A percentile compares a stretch with the other conserved stretches of the same genome.
Conservation (phyloP, 129 eudicot genomes). For the Chrysanthemum makinoi region DNA sequence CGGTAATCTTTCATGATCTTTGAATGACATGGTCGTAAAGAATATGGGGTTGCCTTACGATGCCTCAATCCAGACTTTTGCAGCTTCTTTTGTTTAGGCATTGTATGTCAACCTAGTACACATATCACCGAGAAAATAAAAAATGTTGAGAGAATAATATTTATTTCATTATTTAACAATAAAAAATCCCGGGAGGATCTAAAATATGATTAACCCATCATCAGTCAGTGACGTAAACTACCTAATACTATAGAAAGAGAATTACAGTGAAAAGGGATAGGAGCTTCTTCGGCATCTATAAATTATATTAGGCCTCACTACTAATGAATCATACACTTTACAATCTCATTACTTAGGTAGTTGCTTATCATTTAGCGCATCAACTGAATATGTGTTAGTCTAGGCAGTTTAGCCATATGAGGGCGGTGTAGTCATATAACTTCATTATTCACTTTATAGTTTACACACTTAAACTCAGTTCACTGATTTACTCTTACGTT, state of each 20-base stretch:
- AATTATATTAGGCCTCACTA: neutral
- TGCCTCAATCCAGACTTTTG: slow-evolving; percentile 32
- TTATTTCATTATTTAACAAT: neutral
- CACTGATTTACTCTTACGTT: neutral
- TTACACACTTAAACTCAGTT: neutral
- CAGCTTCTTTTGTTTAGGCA: slow-evolving; percentile 55
- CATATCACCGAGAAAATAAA: slow-evolving; percentile 3
- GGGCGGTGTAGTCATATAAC: neutral
- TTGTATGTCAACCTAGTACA: slow-evolving; percentile 33
- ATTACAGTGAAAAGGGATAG: neutral
- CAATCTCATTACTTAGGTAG: neutral
- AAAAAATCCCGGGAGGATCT: too few species aligned
- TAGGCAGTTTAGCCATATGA: neutral
- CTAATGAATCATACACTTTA: neutral
- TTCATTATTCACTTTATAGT: neutral
- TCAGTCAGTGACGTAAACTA: neutral
- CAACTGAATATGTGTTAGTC: neutral
- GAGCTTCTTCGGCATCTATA: neutral
- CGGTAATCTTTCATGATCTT: slow-evolving; percentile 35
- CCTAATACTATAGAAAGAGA: neutral
- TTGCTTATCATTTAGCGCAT: neutral
- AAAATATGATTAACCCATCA: neutral
- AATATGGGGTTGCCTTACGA: slow-evolving; percentile 26
- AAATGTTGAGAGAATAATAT: neutral
- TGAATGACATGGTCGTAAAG: slow-evolving; percentile 36